Evolutionary conservation across 306 rosid genomes (phyloP), one percentile per base, ranked within the genome.

Genomic region (Spatholobus suberectus): DNA sequence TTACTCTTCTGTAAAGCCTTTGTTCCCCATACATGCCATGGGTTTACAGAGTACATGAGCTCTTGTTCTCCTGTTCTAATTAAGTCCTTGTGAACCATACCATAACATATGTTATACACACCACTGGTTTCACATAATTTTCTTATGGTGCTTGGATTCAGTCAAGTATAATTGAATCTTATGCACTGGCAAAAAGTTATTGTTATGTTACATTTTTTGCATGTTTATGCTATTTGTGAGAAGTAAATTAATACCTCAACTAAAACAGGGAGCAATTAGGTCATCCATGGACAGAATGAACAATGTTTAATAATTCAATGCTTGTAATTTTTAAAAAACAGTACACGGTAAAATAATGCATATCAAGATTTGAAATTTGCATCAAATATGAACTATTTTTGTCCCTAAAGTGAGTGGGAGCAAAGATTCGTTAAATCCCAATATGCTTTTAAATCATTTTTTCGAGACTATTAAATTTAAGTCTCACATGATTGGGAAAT

Each of bases 401-500:
- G 15, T 81, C 77, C 34, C 32, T 62, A 57, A 76, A 18, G 8
- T 66, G 20, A 17, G 74, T 63, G 68, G 63, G 78, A 59, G 4
- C 23, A 73, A 34, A 61, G 13, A 51, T 51, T 51, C 15, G 20
- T 40, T 46, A 73, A 27, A 47, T 62, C 51, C 13, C 21, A 17
- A 52, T 51, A 9, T 65, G 71, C 52, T 79, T 73, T 79, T 32
- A 83, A 75, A 46, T 23, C 29, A 52, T 32, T 83, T 32, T 72
- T 75, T 66, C 52, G 17, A 37, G 81, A 35, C 68, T 72, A 26
- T 4, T 47, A 38, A 63, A 68, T 4, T 47, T 51, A 63, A 68
- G 70, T n/a, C 40, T 76, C 27, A 9, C 49, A 40, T 78, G 71
- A 70, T 26, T 65, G 82, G 69, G 69, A 52, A 41, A 32, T 1